phyloP scores from a whole-genome alignment of 768 basidiomycete species.

The Chalciporus chontae region DNA sequence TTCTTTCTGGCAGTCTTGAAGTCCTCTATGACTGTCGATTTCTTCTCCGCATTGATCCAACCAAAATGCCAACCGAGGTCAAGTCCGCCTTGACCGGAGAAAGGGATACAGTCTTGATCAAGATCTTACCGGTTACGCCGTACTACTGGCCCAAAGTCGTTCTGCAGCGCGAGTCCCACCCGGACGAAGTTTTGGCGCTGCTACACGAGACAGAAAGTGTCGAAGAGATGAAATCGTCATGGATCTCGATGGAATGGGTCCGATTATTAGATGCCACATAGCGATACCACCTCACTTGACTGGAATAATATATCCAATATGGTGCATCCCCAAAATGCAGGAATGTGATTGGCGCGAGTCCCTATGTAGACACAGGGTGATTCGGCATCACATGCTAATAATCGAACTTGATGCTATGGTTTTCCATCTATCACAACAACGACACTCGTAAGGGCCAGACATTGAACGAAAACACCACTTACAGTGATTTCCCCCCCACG shows the following conservation, averaged over 20 bases:
- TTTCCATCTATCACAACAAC: conserved; percentile 52
- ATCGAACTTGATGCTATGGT: conserved; percentile 85
- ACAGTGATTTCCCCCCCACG: conserved; percentile 95
- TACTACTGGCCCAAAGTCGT: conserved; percentile 52
- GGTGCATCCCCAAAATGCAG: background rate
- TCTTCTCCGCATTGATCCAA: conserved; percentile 44
- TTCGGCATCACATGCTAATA: background rate
- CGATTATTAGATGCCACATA: conserved; percentile 34
- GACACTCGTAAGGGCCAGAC: conserved; percentile 1
- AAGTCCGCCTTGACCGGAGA: conserved; percentile 23
- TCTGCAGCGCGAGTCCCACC: conserved; percentile 14
- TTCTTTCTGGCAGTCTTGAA: conserved; percentile 21
- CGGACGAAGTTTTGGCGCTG: conserved; percentile 24
- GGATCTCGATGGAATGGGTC: conserved; percentile 45
- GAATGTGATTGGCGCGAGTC: background rate
- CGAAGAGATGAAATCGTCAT: conserved; percentile 25
- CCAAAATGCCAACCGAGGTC: conserved; percentile 40
- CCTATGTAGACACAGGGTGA: background rate
- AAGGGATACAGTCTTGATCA: conserved; percentile 25
- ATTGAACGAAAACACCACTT: conserved; percentile 21
- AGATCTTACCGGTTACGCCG: conserved; percentile 35
- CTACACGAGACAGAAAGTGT: conserved; percentile 7
- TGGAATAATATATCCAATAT: conserved; percentile 1
- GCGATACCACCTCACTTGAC: background rate
- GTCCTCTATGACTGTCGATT: conserved; percentile 69